Evolutionary conservation across 768 basidiomycete genomes (phyloP).

Genomic region (Hortiboletus campestris): DNA sequence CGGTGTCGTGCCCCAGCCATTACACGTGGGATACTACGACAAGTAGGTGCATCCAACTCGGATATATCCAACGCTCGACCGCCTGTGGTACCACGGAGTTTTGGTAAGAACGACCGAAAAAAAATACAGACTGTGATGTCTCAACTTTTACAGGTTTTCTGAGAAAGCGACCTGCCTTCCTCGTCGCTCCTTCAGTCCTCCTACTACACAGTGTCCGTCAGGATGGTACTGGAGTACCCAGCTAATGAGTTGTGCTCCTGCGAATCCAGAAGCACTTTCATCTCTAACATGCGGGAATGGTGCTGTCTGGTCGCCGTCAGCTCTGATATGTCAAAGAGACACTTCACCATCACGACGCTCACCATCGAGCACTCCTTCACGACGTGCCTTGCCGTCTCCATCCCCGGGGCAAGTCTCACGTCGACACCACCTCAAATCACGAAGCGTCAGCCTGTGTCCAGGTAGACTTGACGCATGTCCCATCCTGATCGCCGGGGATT

Average conservation of each 20-base stretch:
- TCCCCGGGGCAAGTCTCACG: slow-evolving; percentile 18
- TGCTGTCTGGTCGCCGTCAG: slow-evolving; percentile 45
- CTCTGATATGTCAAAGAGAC: slow-evolving; percentile 41
- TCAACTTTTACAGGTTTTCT: slow-evolving; percentile 10
- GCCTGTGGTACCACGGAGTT: slow-evolving; percentile 7
- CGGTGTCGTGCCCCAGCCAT: slow-evolving; percentile 6
- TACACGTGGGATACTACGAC: slow-evolving; percentile 4
- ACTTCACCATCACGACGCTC: slow-evolving; percentile 24
- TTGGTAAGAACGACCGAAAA: slow-evolving; percentile 2
- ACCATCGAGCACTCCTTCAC: slow-evolving; percentile 10
- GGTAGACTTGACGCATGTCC: slow-evolving; percentile 56
- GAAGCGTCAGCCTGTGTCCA: slow-evolving; percentile 47
- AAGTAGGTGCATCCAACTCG: slow-evolving; percentile 3
- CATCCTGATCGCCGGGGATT: slow-evolving; percentile 37
- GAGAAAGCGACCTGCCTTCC: slow-evolving; percentile 11
- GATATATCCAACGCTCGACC: background rate
- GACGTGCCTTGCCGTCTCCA: slow-evolving; percentile 37
- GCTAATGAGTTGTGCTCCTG: slow-evolving; percentile 11
- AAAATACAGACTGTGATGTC: background rate
- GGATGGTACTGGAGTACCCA: slow-evolving; percentile 18
- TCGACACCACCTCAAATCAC: slow-evolving; percentile 36
- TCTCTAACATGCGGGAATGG: slow-evolving; percentile 36
- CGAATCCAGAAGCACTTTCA: slow-evolving; percentile 3
- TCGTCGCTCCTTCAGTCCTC: background rate
- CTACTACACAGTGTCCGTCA: slow-evolving; percentile 8